phyloP scores from a whole-genome alignment of 345 rosid genomes.

The Dipteronia dyeriana region DNA sequence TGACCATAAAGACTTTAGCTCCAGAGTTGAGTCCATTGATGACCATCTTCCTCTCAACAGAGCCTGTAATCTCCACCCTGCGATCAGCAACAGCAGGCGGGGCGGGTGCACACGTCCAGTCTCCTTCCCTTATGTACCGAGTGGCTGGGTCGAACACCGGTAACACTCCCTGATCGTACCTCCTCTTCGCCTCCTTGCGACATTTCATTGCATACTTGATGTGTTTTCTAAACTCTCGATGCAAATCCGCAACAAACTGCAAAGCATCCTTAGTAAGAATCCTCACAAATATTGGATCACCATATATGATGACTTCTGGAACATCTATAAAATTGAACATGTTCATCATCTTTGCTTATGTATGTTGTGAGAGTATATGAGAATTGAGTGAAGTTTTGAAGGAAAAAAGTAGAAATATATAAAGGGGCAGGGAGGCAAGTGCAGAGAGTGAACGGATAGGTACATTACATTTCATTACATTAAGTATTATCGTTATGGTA shows the following conservation, averaged over 20 bases:
- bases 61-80: conserved; percentile 86
- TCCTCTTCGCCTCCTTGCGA: conserved; percentile 59
- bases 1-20: conserved; percentile 95
- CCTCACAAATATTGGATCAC: too few species aligned
- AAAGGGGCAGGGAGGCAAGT: conserved; percentile 2
- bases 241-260: conserved; percentile 75
- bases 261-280: conserved; percentile 74
- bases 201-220: conserved; percentile 79
- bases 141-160: conserved; percentile 90
- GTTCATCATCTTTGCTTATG: conserved; percentile 20
- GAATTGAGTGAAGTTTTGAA: background rate
- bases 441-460: conserved; percentile 17
- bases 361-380: background rate
- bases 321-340: conserved; percentile 43
- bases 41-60: conserved; percentile 93
- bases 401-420: background rate
- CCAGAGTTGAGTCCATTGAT: conserved; percentile 95
- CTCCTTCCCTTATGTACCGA: conserved; percentile 62
- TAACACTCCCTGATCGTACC: conserved; percentile 52
- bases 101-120: conserved; percentile 67
- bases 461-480: background rate
- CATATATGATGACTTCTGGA: conserved; percentile 38
- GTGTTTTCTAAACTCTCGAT: conserved; percentile 66
- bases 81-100: conserved; percentile 79
- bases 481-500: conserved; percentile 22